Evolutionary conservation across 257 asterid species (phyloP).

Genomic region (Nyctanthes arbortristis): DNA sequence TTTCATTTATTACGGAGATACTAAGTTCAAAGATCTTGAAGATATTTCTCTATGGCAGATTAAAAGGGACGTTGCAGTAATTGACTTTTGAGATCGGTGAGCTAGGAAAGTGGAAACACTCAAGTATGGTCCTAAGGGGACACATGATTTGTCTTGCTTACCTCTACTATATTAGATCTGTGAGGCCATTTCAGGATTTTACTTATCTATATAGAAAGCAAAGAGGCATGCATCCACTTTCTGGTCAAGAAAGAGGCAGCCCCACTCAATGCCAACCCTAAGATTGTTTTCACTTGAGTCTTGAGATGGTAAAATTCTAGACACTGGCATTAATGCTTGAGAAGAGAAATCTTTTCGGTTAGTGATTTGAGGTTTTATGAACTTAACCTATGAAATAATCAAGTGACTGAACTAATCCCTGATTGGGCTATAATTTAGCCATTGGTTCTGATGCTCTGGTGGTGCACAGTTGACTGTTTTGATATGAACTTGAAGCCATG

Average conservation of each 20-base stretch:
- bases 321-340: background rate
- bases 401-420: background rate
- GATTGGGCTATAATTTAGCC: background rate
- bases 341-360: background rate
- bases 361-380: background rate
- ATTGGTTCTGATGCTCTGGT: background rate
- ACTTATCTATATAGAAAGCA: background rate
- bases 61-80: background rate
- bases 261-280: background rate
- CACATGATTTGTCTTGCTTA: background rate
- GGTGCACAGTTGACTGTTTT: background rate
- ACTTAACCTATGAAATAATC: background rate
- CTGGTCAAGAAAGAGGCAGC: background rate
- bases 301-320: background rate
- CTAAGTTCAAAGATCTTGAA: background rate
- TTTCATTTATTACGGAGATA: background rate
- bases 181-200: background rate
- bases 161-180: background rate
- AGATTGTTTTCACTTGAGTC: background rate
- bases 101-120: background rate
- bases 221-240: background rate
- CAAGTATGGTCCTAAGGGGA: background rate
- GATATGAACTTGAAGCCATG: background rate
- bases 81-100: background rate
- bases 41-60: background rate